Percentiles rank a stretch among this genome's conserved stretches.
phyloP scores from a whole-genome alignment of 257 asterid genomes.

The Plantago ovata region DNA sequence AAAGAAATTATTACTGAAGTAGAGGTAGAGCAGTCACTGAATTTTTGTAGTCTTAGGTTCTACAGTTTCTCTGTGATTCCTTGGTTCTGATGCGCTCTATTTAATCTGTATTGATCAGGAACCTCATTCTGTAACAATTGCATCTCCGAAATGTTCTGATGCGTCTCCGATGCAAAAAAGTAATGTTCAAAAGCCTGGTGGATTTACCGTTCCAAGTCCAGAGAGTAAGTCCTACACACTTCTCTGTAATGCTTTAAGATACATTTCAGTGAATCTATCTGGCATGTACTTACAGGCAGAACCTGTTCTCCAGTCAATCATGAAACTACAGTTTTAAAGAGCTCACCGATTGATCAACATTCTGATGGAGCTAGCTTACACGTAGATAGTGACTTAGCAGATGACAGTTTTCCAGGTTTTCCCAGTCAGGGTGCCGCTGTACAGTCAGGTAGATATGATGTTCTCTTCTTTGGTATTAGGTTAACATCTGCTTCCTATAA shows the following conservation, averaged over 20 bases:
- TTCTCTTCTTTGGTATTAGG: constrained; percentile 1
- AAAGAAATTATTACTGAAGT: constrained; percentile 47
- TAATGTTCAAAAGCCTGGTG: constrained; percentile 45
- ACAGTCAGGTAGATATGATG: constrained; percentile 53
- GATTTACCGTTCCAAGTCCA: constrained; percentile 43
- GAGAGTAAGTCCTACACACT: constrained; percentile 48
- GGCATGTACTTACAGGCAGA: constrained; percentile 36
- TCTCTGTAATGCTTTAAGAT: constrained; percentile 20
- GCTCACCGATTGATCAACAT: constrained; percentile 39
- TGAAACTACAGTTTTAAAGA: constrained; percentile 34
- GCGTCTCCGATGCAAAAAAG: constrained; percentile 44
- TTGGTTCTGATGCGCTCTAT: constrained; percentile 18
- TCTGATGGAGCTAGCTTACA: constrained; percentile 32
- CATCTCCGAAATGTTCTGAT: constrained; percentile 47
- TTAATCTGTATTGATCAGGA: constrained; percentile 40
- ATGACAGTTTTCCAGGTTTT: constrained; percentile 66
- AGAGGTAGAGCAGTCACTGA: constrained; percentile 37
- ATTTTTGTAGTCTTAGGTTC: constrained; percentile 16
- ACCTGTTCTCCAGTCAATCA: constrained; percentile 36
- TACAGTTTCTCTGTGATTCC: constrained; percentile 11
- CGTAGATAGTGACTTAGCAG: constrained; percentile 32
- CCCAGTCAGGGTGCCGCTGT: constrained; percentile 53
- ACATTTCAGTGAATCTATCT: constrained; percentile 20
- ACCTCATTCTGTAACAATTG: constrained; percentile 26
- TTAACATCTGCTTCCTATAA: background rate